Percentiles rank a stretch among this genome's conserved stretches.
Evolutionary conservation across 257 asterid species (phyloP).

Genomic region (Plantago elongata): DNA sequence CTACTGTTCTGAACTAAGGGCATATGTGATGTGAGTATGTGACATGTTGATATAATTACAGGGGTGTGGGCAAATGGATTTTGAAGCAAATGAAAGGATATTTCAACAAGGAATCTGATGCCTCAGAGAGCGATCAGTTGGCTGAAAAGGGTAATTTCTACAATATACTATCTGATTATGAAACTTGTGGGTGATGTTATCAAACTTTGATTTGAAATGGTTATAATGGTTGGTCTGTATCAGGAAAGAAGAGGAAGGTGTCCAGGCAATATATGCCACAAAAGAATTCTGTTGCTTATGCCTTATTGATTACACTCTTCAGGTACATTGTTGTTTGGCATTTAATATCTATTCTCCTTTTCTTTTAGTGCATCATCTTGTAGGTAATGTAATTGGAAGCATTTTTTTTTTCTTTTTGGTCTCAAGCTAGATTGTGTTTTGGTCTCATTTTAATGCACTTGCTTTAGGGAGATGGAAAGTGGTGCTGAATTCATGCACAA

Average conservation of each 20-base stretch:
- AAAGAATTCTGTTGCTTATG: slow-evolving; percentile 91
- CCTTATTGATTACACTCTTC: slow-evolving; percentile 75
- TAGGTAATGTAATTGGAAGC: too few relatives aligned
- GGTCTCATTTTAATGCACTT: slow-evolving; percentile 9
- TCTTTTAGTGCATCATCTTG: too few relatives aligned
- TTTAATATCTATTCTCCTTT: neutral
- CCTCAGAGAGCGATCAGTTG: slow-evolving; percentile 38
- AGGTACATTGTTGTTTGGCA: slow-evolving; percentile 37
- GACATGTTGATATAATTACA: slow-evolving; percentile 23
- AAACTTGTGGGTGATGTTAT: slow-evolving; percentile 4
- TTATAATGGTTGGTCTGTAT: slow-evolving; percentile 2
- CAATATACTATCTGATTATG: neutral
- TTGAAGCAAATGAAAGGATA: slow-evolving; percentile 76
- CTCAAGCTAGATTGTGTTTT: neutral
- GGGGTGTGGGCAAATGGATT: slow-evolving; percentile 96
- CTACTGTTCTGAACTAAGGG: neutral
- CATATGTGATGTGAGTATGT: neutral
- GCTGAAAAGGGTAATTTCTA: slow-evolving; percentile 42
- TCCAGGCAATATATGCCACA: slow-evolving; percentile 75
- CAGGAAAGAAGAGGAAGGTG: slow-evolving; percentile 61
- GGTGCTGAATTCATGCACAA: slow-evolving; percentile 75
- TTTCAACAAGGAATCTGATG: slow-evolving; percentile 42
- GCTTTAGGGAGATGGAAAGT: slow-evolving; percentile 48
- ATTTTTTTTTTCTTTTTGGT: neutral
- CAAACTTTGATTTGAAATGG: slow-evolving; percentile 6